Percentiles rank a stretch among this genome's conserved stretches.
Evolutionary conservation across 129 eudicot species (phyloP).

Genomic region (Helichrysum umbraculigerum): DNA sequence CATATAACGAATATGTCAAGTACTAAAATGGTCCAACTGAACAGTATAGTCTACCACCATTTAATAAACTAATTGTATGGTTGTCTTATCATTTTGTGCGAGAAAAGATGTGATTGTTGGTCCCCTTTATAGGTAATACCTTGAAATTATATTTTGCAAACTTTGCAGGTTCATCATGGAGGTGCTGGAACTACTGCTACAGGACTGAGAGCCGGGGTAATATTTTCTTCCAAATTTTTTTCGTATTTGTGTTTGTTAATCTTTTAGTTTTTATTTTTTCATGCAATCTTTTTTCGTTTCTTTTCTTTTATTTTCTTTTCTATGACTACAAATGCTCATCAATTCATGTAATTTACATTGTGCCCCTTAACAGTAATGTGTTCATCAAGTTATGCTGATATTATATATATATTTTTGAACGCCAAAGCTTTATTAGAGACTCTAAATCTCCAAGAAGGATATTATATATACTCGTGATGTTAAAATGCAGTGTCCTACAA

Average conservation of each 20-base stretch:
- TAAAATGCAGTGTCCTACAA: constrained; percentile 86
- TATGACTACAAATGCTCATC: not conserved
- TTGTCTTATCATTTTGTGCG: not conserved
- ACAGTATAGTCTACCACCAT: not conserved
- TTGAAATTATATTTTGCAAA: not conserved
- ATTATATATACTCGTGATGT: not conserved
- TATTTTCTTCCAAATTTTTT: not conserved
- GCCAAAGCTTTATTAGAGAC: too few species aligned
- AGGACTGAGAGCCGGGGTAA: constrained; percentile 94
- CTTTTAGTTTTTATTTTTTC: not conserved
- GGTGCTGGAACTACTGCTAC: constrained; percentile 99
- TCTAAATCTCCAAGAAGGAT: not conserved
- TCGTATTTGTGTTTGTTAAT: not conserved
- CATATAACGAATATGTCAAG: not conserved
- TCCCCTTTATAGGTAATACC: not conserved
- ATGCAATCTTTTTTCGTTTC: not conserved
- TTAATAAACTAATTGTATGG: not conserved
- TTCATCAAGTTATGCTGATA: not conserved
- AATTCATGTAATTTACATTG: not conserved
- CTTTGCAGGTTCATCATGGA: constrained; percentile 90
- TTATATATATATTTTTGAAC: not conserved
- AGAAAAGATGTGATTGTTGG: not conserved
- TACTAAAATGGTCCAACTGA: not conserved
- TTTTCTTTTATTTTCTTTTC: too few species aligned
- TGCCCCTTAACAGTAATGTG: not conserved